A percentile compares a stretch with the other conserved stretches of the same genome.
Evolutionary conservation across 2,329 filamentous ascomycete species (phyloP).

Genomic region (Endoconidiophora polonica): DNA sequence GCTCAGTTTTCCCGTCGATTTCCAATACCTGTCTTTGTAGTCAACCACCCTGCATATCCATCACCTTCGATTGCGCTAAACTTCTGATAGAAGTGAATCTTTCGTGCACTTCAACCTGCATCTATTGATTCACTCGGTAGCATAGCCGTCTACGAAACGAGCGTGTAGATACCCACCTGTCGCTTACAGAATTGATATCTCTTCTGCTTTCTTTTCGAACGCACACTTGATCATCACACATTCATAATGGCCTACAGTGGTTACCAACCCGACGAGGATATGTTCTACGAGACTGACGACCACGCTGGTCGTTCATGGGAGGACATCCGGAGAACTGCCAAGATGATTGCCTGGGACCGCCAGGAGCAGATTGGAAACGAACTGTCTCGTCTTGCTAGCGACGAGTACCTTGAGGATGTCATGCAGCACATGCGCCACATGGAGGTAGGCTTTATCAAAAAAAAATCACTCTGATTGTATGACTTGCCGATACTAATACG

Average conservation of each 20-base stretch:
- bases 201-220: slow-evolving; percentile 17
- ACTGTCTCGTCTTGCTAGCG: slow-evolving; percentile 65
- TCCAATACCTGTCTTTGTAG: background rate
- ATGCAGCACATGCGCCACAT: slow-evolving; percentile 88
- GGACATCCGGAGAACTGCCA: slow-evolving; percentile 57
- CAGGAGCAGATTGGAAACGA: slow-evolving; percentile 83
- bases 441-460: slow-evolving; percentile 41
- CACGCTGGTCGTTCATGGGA: slow-evolving; percentile 37
- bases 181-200: background rate
- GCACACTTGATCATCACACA: slow-evolving; percentile 16
- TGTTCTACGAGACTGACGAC: slow-evolving; percentile 38
- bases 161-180: background rate
- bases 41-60: background rate
- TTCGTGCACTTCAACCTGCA: background rate
- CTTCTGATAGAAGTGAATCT: background rate
- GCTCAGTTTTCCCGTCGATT: background rate
- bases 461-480: background rate
- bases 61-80: background rate
- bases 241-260: slow-evolving; percentile 29
- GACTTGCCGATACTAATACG: background rate
- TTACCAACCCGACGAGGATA: slow-evolving; percentile 25
- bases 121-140: background rate
- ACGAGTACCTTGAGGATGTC: slow-evolving; percentile 89
- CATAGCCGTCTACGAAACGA: background rate
- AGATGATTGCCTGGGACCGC: slow-evolving; percentile 61